Base-by-base conservation (phyloP, 352 stramenopile species). In the Pythium chondricola region DNA sequence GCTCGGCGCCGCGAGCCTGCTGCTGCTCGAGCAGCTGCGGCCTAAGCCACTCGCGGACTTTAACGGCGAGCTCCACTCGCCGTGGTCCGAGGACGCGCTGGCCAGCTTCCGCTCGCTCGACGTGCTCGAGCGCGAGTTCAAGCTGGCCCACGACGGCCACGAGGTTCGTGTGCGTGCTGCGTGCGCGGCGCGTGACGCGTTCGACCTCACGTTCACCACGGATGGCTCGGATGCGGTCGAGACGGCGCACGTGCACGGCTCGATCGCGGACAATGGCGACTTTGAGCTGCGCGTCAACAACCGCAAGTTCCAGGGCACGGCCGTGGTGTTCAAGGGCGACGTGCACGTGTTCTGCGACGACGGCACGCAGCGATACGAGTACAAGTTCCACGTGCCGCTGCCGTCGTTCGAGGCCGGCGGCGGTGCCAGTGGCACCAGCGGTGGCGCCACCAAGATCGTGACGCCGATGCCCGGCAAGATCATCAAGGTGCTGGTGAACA, bases 391-490 rank as follows among this genome's bases (percentile, higher is more conserved):
- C 43, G 56, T 96, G 22, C 67, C 70, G 9, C 55, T 89, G 43
- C 65, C 71, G n/a, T 82, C 69, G 13, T 64, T 85, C 13, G 54
- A 58, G 14, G 49, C 65, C 2, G 63, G 26, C 1, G 63, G 49
- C 13, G 66, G 68, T 13, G 63, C 46, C 13, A 65, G 67, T 13
- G 62, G 32, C 9, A 73, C 29, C 64, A 43, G 56, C 3, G 68
- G 48, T 26, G 61, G 49, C 18, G 61, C 82, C 48, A 74, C 65
- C 43, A 85, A 77, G 60, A 74, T 93, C 41, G 44, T 85, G 48
- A 84, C 91, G 53, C 95, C 95, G 14, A 98, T 98, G 94, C 94
- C 95, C 24, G 93, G 92, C 38, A 97, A 96, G 61, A 88, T 98
- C 50, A 85, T 95, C 38, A 86, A 92, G 43, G 82, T 98, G 43